These are phyloP conservation scores for Leersia perrieri DNA, from an alignment of 176 grass and related monocot species.

Conservation along the genomic window DNA sequence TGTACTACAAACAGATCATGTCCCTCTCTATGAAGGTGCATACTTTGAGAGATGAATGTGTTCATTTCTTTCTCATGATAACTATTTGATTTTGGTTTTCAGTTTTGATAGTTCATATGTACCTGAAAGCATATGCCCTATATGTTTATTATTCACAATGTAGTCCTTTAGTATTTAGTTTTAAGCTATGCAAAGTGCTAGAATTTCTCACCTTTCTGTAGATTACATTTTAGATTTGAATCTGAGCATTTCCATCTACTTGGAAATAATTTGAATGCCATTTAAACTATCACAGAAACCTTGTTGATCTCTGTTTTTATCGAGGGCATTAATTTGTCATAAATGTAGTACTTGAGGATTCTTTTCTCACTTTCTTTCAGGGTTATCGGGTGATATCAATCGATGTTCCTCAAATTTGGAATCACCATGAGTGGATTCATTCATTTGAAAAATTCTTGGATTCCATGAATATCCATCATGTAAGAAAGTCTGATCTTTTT, in stretches of 20 bases:
- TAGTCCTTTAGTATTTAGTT: background rate
- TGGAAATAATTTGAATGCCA: background rate
- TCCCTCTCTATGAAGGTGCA: conserved; percentile 82
- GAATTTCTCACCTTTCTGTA: too few species aligned
- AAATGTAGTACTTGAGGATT: background rate
- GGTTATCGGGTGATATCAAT: conserved; percentile 96
- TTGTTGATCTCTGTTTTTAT: background rate
- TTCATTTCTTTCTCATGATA: background rate
- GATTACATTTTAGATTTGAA: background rate
- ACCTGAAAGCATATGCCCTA: background rate
- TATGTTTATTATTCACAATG: background rate
- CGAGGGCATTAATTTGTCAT: background rate
- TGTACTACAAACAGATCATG: conserved; percentile 99
- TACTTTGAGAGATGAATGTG: background rate
- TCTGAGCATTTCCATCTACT: background rate
- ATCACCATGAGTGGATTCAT: conserved; percentile 90
- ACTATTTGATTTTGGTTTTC: conserved; percentile 13
- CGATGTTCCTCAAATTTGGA: conserved; percentile 91
- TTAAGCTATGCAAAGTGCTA: too few species aligned
- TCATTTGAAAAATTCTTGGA: conserved; percentile 97
- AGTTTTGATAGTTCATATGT: background rate
- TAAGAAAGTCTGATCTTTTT: conserved; percentile 40
- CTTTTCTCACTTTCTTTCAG: conserved; percentile 40
- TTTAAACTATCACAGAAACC: background rate
- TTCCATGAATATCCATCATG: conserved; percentile 86